Evolutionary conservation across 495 filamentous ascomycete species (phyloP), one percentile per base, ranked within the genome.

Genomic region (Achaetomiella virescens): DNA sequence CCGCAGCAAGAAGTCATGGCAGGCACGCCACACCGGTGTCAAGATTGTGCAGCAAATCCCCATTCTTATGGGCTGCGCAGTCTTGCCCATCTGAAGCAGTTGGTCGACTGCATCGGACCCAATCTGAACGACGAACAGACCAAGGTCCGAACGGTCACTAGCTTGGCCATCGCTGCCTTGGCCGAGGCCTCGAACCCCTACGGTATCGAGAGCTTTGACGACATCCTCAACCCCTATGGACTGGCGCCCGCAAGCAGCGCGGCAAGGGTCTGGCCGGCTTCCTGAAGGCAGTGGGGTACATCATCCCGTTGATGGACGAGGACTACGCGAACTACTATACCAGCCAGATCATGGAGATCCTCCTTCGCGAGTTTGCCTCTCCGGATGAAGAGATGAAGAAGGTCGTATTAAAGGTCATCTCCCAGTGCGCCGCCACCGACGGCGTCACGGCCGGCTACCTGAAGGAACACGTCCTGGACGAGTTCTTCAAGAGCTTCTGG

Each of bases 301-400:
- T 99, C 63, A 97, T 99, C 62, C 95, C 95, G 1, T 79, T 99
- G 36, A 97, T 99, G 95, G 95, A 99, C 74, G 93, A 97, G 68
- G 95, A 99, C 67, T 97, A 96, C 70, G 90, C 92, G 70, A 97
- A 97, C 64, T 99, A 99, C 77, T 99, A 97, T 61, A 97, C 92
- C 36, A 88, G 84, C 57, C 91, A 97, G 69, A 96, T 99, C 65
- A 97, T 97, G 95, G 92, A 97, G 67, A 97, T 97, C 66, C 78
- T 99, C 22, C 80, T 97, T 25, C 85, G 95, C 59, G 95, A 99
- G 68, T 97, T 97, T 62, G 85, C 90, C 11, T 96, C 90, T 2
- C 93, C 92, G 0, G 95, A 99, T 60, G 95, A 99, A 68, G 95
- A 99, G 71, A 99, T 99, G 95, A 99, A 99, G 76, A 97, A 97